A percentile compares a stretch with the other conserved stretches of the same genome.
These are phyloP conservation scores for Capsella rubella DNA, from an alignment of 441 rosid genomes.

Conservation along the genomic window DNA sequence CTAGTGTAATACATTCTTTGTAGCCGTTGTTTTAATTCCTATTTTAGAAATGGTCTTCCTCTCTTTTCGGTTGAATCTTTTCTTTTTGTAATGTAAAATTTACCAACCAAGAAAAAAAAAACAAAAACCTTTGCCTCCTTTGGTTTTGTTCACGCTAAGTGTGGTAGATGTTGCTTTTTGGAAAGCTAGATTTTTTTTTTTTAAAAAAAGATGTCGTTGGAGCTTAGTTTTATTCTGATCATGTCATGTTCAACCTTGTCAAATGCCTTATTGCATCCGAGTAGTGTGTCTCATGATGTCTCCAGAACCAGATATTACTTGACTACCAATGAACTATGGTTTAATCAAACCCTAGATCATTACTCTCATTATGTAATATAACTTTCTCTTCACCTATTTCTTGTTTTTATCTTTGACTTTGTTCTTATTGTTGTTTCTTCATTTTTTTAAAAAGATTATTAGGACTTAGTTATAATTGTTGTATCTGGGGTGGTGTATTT, in stretches of 20 bases:
- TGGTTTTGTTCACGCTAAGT: neutral
- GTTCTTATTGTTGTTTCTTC: neutral
- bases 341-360: constrained; percentile 86
- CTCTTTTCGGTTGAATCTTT: constrained; percentile 7
- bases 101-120: neutral
- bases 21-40: constrained; percentile 17
- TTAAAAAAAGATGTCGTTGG: constrained; percentile 15
- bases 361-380: constrained; percentile 62
- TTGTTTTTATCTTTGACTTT: neutral
- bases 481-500: neutral
- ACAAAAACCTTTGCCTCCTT: neutral
- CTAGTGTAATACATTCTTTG: neutral
- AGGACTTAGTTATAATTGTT: neutral
- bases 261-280: constrained; percentile 48
- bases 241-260: constrained; percentile 39
- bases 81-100: neutral
- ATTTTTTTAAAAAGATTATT: neutral
- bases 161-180: neutral
- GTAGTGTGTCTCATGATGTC: constrained; percentile 46
- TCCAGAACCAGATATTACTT: constrained; percentile 53
- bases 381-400: constrained; percentile 4
- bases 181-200: neutral
- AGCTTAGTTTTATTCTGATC: constrained; percentile 13
- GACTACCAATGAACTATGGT: constrained; percentile 78
- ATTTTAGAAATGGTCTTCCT: constrained; percentile 32